Percentiles rank a stretch among this genome's conserved stretches.
Evolutionary conservation across 805 yeast genomes (phyloP).

Genomic region (Pichia paraexigua): DNA sequence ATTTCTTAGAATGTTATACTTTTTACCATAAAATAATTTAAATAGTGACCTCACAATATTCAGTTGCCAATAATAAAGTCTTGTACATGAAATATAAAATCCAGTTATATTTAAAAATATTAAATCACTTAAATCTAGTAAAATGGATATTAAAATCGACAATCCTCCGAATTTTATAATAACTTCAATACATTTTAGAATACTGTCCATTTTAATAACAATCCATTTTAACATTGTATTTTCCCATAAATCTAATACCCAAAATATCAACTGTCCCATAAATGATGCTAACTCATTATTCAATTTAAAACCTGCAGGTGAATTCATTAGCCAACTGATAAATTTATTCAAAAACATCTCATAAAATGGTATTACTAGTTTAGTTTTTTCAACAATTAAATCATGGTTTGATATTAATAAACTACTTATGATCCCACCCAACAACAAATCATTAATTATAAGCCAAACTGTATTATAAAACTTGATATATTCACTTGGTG

Average conservation of each 20-base stretch:
- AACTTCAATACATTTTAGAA: constrained; percentile 12
- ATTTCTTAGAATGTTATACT: constrained; percentile 72
- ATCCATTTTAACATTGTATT: constrained; percentile 13
- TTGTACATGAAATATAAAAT: constrained; percentile 72
- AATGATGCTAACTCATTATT: constrained; percentile 81
- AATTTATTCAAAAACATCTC: constrained; percentile 28
- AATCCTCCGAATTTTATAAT: constrained; percentile 40
- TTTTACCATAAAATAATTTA: constrained; percentile 82
- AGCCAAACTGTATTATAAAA: constrained; percentile 88
- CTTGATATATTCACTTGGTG: constrained; percentile 55
- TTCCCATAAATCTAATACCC: constrained; percentile 74
- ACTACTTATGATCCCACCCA: constrained; percentile 59
- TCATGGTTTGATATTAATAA: constrained; percentile 26
- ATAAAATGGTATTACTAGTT: constrained; percentile 26
- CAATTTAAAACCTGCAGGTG: constrained; percentile 91
- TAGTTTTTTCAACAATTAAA: constrained; percentile 6
- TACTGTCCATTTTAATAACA: constrained; percentile 8
- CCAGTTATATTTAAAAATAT: constrained; percentile 65
- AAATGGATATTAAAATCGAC: constrained; percentile 58
- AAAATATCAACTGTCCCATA: constrained; percentile 75
- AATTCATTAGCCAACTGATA: constrained; percentile 69
- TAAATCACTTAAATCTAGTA: constrained; percentile 56
- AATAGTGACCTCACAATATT: constrained; percentile 63
- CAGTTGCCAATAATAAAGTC: constrained; percentile 70
- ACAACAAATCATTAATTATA: constrained; percentile 67